Conservation (phyloP, 108 stramenopile genomes). For the Hondaea fermentalgiana region DNA sequence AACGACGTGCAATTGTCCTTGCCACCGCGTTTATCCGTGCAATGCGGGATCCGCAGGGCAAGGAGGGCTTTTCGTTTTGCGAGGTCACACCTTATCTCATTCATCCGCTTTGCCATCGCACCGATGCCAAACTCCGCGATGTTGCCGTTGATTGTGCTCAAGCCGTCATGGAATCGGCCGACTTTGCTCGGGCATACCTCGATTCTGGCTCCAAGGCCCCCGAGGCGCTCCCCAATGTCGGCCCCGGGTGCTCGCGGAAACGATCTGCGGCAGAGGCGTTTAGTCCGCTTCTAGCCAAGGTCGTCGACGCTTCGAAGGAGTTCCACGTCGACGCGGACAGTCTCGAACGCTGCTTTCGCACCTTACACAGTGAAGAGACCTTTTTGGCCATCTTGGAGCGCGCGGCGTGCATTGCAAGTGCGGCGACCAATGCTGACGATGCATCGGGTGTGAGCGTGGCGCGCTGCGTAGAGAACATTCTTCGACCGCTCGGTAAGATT, state of each 20-base stretch:
- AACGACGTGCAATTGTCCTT: slow-evolving; percentile 1
- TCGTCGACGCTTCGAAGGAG: not conserved
- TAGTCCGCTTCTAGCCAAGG: not conserved
- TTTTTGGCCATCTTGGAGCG: not conserved
- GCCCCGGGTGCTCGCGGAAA: not conserved
- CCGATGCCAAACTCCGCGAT: not conserved
- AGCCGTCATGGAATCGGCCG: not conserved
- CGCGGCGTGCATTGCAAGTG: not conserved
- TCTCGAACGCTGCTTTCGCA: not conserved
- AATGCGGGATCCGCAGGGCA: not conserved
- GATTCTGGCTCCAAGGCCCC: not conserved
- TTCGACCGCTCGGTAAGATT: not conserved
- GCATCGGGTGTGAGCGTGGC: not conserved
- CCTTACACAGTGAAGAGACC: not conserved
- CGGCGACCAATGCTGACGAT: not conserved
- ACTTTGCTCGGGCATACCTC: not conserved
- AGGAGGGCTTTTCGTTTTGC: not conserved
- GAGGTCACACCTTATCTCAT: not conserved
- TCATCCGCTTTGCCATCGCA: not conserved
- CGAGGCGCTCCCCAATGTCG: not conserved
- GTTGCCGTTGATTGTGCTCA: not conserved
- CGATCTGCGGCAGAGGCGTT: not conserved
- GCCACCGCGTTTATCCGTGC: not conserved
- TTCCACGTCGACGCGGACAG: not conserved
- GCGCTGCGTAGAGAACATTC: not conserved